Evolutionary conservation across 1,139 yeast species (phyloP), one percentile per base, ranked within the genome.

Genomic region (Candida tunisiensis): DNA sequence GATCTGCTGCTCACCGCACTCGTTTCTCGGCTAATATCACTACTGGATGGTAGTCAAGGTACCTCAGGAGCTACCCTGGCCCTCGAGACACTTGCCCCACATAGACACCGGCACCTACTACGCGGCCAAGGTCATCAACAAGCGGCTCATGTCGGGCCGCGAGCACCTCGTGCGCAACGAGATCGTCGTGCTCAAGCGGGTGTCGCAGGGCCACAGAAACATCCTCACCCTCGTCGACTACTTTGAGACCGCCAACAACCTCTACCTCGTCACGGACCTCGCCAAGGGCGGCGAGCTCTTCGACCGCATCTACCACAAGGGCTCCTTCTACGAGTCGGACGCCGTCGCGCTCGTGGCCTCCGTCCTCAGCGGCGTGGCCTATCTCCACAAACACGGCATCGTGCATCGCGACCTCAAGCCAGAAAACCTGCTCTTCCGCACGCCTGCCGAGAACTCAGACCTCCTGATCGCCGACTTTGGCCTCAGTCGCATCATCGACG

Each of bases 401-500:
- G 91, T 82, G 9, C 98, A 88, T 50, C 64, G 96, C 29, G 98
- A 88, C 51, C 60, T 88, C 37, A 88, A 88, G 50, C 95, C 96
- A 0, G 98, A 88, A 47, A 88, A 88, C 43, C 68, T 88, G 29
- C 55, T 88, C 32, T 60, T 85, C 34, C 46, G 50, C 19, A 50
- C 59, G 5, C 40, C 49, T 14, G 57, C 49, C 25, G 54, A 49
- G 26, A 55, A 62, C 23, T 61, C 62, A 24, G 69, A 63, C 38
- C 49, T 74, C 27, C 55, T 77, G 26, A 55, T 77, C 28, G 85
- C 80, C 3, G 91, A 77, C 49, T 77, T 75, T 49, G 88, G 91
- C 2, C 53, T 74, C 19, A 69, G 78, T 6, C 53, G 61, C 4
- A 55, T 57, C 25, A 51, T 57, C 10, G 62, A 57, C 31, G 61